Base-by-base conservation (phyloP, 257 asterid genomes). In the Galeopsis tetrahit region DNA sequence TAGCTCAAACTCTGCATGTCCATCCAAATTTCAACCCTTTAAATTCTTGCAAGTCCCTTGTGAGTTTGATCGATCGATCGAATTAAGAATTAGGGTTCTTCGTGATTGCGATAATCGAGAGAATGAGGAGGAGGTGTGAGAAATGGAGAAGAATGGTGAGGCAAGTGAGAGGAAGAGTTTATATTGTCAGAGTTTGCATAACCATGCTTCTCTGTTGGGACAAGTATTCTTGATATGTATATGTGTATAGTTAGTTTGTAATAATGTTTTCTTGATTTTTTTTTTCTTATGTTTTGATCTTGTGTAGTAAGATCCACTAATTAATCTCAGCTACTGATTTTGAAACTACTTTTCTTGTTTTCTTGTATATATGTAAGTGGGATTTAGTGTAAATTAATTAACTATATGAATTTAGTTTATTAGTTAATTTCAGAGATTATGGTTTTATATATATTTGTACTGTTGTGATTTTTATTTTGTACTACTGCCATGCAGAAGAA, bases 131-230 rank as follows among this genome's bases (percentile, higher is more conserved):
- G 80, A 75, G 75, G 44, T 62, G 71, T 6, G 74, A 82, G 46
- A 85, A 78, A 77, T 82, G 82, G 87, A 75, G 69, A 79, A 85
- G 79, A 78, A 79, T 85, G 79, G 66, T 53, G 78, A 85, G 82
- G 44, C 81, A 82, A 69, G 69, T 80, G 70, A 80, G 63, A 58
- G 87, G 85, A 14, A 85, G 70, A 76, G 75, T 85, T 46, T 65
- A 80, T 62, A 82, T 82, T 57, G 64, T 85, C 33, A 80, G 82
- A 76, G 78, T 70, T 73, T 85, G 89, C 82, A 76, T 85, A 55
- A 78, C 81, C 44, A 85, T 80, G 85, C 89, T 85, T 75, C 81
- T 85, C 0, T 72, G 82, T 48, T 72, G 82, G 78, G 85, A 83
- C 66, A 63, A 78, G 44, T 58, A 78, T 69, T 72, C 81, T 68